Evolutionary conservation across 768 basidiomycete genomes (phyloP).

Genomic region (Botryobasidium botryosum): DNA sequence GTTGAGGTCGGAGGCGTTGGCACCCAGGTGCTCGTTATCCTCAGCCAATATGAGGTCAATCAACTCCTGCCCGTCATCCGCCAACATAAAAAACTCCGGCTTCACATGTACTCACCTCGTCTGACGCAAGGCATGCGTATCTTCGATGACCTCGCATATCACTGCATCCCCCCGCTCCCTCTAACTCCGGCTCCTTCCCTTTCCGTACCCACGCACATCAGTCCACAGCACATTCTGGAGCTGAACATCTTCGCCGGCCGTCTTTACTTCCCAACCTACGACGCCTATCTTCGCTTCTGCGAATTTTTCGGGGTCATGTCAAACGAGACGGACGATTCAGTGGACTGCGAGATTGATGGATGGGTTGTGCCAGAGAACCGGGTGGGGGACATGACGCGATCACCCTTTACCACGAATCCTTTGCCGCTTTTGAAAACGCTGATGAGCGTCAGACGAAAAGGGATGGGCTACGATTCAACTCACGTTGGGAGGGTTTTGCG

Average conservation of each 20-base stretch:
- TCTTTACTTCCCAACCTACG: not conserved
- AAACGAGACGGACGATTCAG: no score
- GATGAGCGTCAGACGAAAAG: no score
- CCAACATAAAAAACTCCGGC: constrained; percentile 10
- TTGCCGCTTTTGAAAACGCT: no score
- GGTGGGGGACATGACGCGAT: no score
- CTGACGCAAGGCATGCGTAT: not conserved
- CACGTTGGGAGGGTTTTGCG: no score
- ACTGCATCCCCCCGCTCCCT: constrained; percentile 16
- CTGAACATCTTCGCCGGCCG: constrained; percentile 3
- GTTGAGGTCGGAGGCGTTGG: constrained; percentile 3
- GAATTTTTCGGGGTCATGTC: not conserved
- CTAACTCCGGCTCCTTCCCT: not conserved
- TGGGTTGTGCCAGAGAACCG: no score
- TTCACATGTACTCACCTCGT: constrained; percentile 3
- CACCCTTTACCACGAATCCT: no score
- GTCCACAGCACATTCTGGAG: not conserved
- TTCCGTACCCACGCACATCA: not conserved
- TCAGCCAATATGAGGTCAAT: constrained; percentile 29
- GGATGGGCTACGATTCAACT: no score
- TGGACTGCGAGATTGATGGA: no score
- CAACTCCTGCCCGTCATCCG: constrained; percentile 24
- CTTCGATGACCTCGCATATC: constrained; percentile 24
- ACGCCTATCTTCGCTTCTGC: not conserved
- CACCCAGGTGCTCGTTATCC: constrained; percentile 19